These are phyloP conservation scores for Cardiospermum halicacabum DNA, from an alignment of 345 rosid genomes.

Conservation along the genomic window DNA sequence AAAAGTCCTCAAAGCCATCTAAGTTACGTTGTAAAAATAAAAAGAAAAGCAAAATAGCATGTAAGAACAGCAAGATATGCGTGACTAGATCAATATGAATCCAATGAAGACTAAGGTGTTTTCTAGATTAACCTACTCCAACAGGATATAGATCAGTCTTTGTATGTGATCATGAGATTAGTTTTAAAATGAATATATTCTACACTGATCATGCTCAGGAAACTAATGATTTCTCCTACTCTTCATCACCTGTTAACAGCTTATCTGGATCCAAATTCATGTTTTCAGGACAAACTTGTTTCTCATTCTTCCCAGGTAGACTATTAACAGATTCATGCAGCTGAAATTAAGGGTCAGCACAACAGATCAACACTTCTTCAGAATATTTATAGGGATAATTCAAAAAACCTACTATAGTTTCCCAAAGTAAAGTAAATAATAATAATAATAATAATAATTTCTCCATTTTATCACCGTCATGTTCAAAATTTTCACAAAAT, in stretches of 20 bases:
- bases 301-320: slow-evolving; percentile 36
- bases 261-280: slow-evolving; percentile 20
- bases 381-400: too few relatives aligned
- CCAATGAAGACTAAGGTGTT: neutral
- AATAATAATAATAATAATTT: too few relatives aligned
- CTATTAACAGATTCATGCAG: slow-evolving; percentile 40
- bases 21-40: too few relatives aligned
- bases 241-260: slow-evolving; percentile 21
- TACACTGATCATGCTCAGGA: neutral
- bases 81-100: neutral
- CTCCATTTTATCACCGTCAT: too few relatives aligned
- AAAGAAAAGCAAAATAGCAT: neutral
- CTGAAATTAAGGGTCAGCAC: slow-evolving; percentile 26
- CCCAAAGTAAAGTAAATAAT: too few relatives aligned
- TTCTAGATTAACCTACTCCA: neutral
- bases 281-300: slow-evolving; percentile 28
- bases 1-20: too few relatives aligned
- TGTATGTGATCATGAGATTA: neutral
- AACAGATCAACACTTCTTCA: neutral
- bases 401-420: too few relatives aligned
- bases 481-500: too few relatives aligned
- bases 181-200: slow-evolving; percentile 9
- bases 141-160: slow-evolving; percentile 2
- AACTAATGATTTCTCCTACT: slow-evolving; percentile 13
- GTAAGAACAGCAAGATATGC: neutral